Base-by-base conservation (phyloP, 208 protist genomes). In the Blastocrithidia nonstop region DNA sequence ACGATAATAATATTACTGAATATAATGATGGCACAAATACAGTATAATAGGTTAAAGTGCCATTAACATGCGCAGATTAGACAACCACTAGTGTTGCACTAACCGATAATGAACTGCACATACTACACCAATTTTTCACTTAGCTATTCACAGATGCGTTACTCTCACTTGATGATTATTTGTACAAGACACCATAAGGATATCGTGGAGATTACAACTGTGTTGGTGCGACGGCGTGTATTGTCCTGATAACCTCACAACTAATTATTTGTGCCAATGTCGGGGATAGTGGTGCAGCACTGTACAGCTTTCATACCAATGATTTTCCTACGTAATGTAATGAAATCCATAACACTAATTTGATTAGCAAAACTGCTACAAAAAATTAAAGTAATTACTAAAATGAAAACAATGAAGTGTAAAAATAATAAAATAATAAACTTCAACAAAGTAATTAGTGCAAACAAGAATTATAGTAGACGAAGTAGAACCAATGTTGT, bases 241-340 rank as follows among this genome's bases (percentile, higher is more conserved):
- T 89, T 3, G 75, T 85, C 6, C 66, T 69, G 40, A 75, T 89
- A 51, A 85, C 74, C 2, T 45, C 52, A 7, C 72, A 74, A 48
- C 78, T 78, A 33, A 81, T 89, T 32, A 50, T 89, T 2, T 89
- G 80, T 53, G 71, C 74, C 17, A 86, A 85, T 45, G 40, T 86
- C 11, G 80, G 80, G 15, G 80, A 89, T 50, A 79, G 74, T 53
- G 71, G 80, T 4, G 74, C 80, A 11, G 70, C 67, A 22, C 61
- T 86, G 27, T 81, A 78, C 63, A 73, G 52, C 1, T 42, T 24
- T 19, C 11, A 60, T 6, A n/a, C n/a, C n/a, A n/a, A n/a, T n/a
- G n/a, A n/a, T n/a, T n/a, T n/a, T n/a, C n/a, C n/a, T n/a, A n/a
- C n/a, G n/a, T n/a, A n/a, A n/a, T n/a, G n/a, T n/a, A n/a, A n/a